Evolutionary conservation across 352 stramenopile genomes (phyloP), one percentile per base, ranked within the genome.

Genomic region (Pythium dissotocum): DNA sequence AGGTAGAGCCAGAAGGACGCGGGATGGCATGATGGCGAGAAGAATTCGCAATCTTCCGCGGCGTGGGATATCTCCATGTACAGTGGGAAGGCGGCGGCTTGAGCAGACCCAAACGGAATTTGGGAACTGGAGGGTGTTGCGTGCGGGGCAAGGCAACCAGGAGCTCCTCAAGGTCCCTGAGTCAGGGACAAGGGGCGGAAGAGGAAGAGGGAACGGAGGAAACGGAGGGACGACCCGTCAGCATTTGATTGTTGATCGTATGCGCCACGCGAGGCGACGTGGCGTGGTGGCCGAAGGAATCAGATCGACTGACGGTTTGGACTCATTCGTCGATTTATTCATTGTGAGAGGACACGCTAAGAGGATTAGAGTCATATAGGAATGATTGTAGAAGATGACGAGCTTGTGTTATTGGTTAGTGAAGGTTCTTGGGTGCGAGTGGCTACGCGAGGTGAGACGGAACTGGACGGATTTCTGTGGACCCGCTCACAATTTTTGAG

Each of bases 21-120:
- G 16, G 81, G 80, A 65, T 90, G 72, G 78, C 84, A 93, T 75
- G 76, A 82, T 42, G 78, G 82, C 52, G 80, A 85, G 63, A 81
- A 80, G 70, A 88, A 83, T 42, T 90, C 79, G 70, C 82, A 87
- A 18, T 71, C 58, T 44, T 44, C 38, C 8, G 38, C 38, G 13
- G 38, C 38, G 38, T 44, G 38, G 38, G 38, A 44, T 44, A 44
- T 44, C 38, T 44, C 38, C 38, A 44, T 44, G 38, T 18, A 44
- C 6, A 5, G 38, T 44, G 9, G 38, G 14, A 16, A 44, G 38
- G 6, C 38, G 9, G 38, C 38, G 38, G 38, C 9, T 6, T 18
- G 38, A 4, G 10, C 21, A 10, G 13, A 44, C 38, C 38, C 38
- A 44, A 44, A 44, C 9, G 13, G 13, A 44, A 44, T 44, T 44